Evolutionary conservation across 352 stramenopile species (phyloP), one percentile per base, ranked within the genome.

Genomic region (Phytopythium aichiense): DNA sequence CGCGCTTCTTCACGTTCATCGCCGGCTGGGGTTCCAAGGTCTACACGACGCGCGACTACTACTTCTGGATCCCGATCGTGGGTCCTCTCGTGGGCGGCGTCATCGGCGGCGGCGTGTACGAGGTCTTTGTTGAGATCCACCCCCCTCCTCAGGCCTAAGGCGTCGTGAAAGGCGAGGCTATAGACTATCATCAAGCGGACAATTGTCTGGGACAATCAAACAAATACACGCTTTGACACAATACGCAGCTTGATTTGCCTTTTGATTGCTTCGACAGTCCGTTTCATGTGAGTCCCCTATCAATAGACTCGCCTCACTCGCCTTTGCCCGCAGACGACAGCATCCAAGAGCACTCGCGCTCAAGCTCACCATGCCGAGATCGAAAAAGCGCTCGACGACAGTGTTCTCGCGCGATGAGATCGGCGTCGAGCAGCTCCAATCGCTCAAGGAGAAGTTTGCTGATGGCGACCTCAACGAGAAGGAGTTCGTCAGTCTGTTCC

Each of bases 381-480:
- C 60, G 31, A 76, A 76, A 59, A 76, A 76, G 69, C 67, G 77
- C 30, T 88, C 80, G 3, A 66, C 67, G 38, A 90, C 81, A 0
- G 77, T 88, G 18, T 92, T 91, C 61, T 92, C 84, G 38, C 79
- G 81, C 48, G 84, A 91, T 65, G 81, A 85, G 69, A 92, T 92
- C 53, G 84, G 84, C 56, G 81, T 92, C 59, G 81, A 89, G 71
- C 80, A 92, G 65, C 73, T 92, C 2, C 81, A 92, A 68, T 89
- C 81, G 46, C 81, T 92, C 69, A 91, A 92, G 69, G 81, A 91
- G 50, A 89, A 89, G 66, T 92, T 91, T 58, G 84, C 84, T 0
- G 86, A 90, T 65, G 86, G 86, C 23, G 84, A 93, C 45, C 71
- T 95, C 51, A 91, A 81, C 60, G 84, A 95, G 66, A 88, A 88